Evolutionary conservation across 495 filamentous ascomycete species (phyloP), one percentile per base, ranked within the genome.

Genomic region (Barbatosphaeria neglecta): DNA sequence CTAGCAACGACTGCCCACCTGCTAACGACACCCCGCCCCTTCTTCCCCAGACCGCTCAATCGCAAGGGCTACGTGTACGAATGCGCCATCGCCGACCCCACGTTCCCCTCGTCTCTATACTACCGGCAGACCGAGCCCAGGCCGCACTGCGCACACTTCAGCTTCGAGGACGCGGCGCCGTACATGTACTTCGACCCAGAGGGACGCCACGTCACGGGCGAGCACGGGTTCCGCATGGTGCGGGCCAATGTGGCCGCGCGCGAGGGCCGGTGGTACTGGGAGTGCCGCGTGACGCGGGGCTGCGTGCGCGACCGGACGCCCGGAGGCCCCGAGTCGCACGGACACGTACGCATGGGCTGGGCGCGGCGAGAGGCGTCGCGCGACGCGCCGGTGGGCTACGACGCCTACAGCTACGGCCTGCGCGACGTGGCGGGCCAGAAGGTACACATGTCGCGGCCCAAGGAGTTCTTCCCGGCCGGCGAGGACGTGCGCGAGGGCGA

Each of bases 391-490:
- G 87, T 96, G 11, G 93, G 93, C 0, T 95, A 90, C 53, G 92
- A 99, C 61, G 89, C 86, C 27, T 97, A 97, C 62, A 92, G 88
- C 40, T 99, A 99, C 60, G 93, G 86, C 17, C 75, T 99, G 45
- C 81, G 90, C 18, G 93, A 97, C 57, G 80, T 87, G 11, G 75
- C 80, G 11, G 90, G 90, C 9, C 87, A 97, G 58, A 90, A 92
- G 41, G 83, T 95, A 19, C 89, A 93, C 64, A 85, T 90, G 68
- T 96, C 90, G 47, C 82, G 92, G 25, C 88, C 90, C 11, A 84
- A 86, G 52, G 83, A 87, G 54, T 92, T 95, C 64, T 87, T 87
- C 53, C 83, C 83, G 0, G 68, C 78, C 33, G 78, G 80, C 27
- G 81, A 88, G 61, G 75, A 78, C 41, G 74, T 82, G 44, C 61